Conservation (phyloP, 371 early-diverging fungal species). For the Haplosporangium sp. region DNA sequence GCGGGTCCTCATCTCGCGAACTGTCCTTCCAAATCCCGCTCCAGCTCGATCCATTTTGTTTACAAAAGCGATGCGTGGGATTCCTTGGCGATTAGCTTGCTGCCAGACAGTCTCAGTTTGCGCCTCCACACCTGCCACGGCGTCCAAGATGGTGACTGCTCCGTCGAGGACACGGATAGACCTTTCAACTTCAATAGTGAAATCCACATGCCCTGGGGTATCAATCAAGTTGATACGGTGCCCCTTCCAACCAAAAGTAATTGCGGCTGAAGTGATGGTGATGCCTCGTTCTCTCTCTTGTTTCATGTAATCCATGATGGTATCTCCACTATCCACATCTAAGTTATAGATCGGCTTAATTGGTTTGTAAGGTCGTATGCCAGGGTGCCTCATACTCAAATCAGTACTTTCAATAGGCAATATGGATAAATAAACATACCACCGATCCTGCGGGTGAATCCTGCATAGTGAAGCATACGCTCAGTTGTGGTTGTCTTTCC, state of each 20-base stretch:
- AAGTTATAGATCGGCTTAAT: slow-evolving; percentile 6
- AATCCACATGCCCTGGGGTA: slow-evolving; percentile 97
- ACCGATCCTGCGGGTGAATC: slow-evolving; percentile 88
- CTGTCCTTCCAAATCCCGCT: slow-evolving; percentile 75
- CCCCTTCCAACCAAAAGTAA: slow-evolving; percentile 91
- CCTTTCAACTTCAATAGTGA: slow-evolving; percentile 96
- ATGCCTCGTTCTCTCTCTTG: slow-evolving; percentile 95
- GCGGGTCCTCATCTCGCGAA: slow-evolving; percentile 72
- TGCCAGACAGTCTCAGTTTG: slow-evolving; percentile 96
- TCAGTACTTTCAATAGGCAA: neutral
- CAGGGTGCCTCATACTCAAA: neutral
- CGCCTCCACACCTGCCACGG: slow-evolving; percentile 96
- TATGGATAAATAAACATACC: slow-evolving; percentile 58
- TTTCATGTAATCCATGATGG: slow-evolving; percentile 94
- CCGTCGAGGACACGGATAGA: slow-evolving; percentile 94
- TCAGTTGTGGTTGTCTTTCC: slow-evolving; percentile 98
- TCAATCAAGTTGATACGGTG: slow-evolving; percentile 93
- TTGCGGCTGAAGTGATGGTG: slow-evolving; percentile 95
- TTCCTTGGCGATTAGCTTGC: slow-evolving; percentile 86
- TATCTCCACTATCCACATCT: slow-evolving; percentile 93
- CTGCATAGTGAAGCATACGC: slow-evolving; percentile 96
- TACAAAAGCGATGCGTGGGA: slow-evolving; percentile 91
- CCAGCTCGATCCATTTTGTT: slow-evolving; percentile 96
- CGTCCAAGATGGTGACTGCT: slow-evolving; percentile 92
- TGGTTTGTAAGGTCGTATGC: slow-evolving; percentile 28